Evolutionary conservation across 192 early-diverging fungal species (phyloP), one percentile per base, ranked within the genome.

Genomic region (Spinellus fusiger): DNA sequence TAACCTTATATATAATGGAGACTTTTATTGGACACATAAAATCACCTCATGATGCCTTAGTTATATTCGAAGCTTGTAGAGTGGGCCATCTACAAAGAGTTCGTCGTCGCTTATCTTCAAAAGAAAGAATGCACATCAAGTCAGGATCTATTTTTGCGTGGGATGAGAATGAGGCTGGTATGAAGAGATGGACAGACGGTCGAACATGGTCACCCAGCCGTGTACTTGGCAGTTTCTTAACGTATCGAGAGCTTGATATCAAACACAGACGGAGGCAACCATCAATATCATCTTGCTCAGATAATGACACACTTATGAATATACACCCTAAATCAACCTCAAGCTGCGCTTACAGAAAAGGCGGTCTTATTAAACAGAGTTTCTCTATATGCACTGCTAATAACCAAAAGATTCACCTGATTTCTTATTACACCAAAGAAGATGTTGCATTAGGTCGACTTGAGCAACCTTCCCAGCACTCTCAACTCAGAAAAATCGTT

Each of bases 131-230:
- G 16, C 78, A 81, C 25, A 90, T 95, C 49, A 73, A 80, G 28
- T 92, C 93, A 3, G 92, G 92, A 0, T 89, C 92, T 5, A 82
- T 94, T 20, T 95, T 92, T 75, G 87, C 90, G 27, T 95, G 90
- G 85, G 90, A 93, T 68, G 93, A 95, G 72, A 69, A 86, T 57
- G 92, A 95, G 70, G 83, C 85, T 40, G 93, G 92, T 20, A 94
- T 95, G 84, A 78, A 88, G 59, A 80, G 93, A 46, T 95, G 93
- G 93, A 94, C 93, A 4, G 93, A 95, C 65, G 92, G 92, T 15
- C 86, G 89, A 65, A 86, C 81, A 61, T 95, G 93, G 93, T 90
- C 88, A 25, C 88, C 93, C 0, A 89, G 86, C 38, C 79, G 93
- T 27, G 91, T 95, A 32, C 82, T 88, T 31, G 93, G 93, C 26